Base-by-base conservation (phyloP, 805 yeast genomes). In the Starmera amethionina region DNA sequence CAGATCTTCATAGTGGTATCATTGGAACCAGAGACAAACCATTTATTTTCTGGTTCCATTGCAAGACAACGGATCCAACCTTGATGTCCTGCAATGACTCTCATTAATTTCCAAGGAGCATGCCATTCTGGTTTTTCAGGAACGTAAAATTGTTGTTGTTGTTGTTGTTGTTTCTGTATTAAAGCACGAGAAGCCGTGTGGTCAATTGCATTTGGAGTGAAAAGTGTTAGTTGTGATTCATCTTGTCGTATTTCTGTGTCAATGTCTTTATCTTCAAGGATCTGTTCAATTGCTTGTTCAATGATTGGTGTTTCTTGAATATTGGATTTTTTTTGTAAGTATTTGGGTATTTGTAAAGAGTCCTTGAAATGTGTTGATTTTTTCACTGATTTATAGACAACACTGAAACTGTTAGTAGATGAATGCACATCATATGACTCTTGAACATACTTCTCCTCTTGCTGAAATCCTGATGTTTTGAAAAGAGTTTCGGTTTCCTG, bases 21-120 rank as follows among this genome's bases (percentile, higher is more conserved):
- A 5, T 82, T 75, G 4, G 95, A 79, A 0, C 97, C 99, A 0
- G 96, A 80, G 8, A 82, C 95, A 62, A 86, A 90, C 86, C 93
- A 93, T 48, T 79, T 74, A 56, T 88, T 88, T 29, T 82, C 82
- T 1, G 95, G 95, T 44, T 93, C 97, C 15, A 84, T 73, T 8
- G 81, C 70, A 3, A 88, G 64, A n/a, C 85, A 72, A 36, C 95
- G 70, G 1, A 93, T 87, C 89, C 97, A 89, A 0, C 99, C 98
- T 32, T 75, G 70, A 57, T 93, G 98, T 4, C 97, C 97, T 1
- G 84, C 77, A 1, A 90, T 68, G 4, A 90, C 87, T 42, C 82
- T 68, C 54, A 67, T 69, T 6, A 85, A 67, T 49, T 75, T 74
- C 95, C 95, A 87, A 3, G 78, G 74, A 2, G 75, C 73, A 52